Base-by-base conservation (phyloP, 2,329 filamentous ascomycete genomes). In the Neobulgaria alba region DNA sequence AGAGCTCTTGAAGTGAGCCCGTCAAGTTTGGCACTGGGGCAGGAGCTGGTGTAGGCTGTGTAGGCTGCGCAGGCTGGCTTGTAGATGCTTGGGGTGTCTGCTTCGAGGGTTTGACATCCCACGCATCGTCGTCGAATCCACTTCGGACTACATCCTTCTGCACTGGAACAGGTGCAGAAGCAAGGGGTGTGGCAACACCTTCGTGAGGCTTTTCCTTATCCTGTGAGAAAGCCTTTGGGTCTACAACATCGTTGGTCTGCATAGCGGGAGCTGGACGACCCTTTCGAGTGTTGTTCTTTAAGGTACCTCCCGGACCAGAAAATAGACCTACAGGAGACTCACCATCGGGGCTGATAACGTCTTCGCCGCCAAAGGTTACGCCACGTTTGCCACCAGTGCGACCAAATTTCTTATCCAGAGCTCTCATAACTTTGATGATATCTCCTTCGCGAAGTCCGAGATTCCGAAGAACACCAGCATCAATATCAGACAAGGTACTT, bases 361-460 rank as follows among this genome's bases (percentile, higher is more conserved):
- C 73, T 47, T 71, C 67, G 2, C 66, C 68, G 8, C 65, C 71
- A 54, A 73, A 72, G 53, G 65, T 73, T 20, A 72, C 71, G 49
- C 65, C 68, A 33, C 70, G 66, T 43, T 69, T 67, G 42, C 71
- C 73, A 50, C 72, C 72, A 34, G 70, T 75, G 29, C 89, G 81
- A 36, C 73, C 75, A 58, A 77, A 95, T 59, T 86, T 92, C 58
- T 71, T 75, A 61, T 98, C 90, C 41, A 98, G 64, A 53, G 75
- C 77, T 49, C 90, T 89, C 79, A 92, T 95, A 5, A 98, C 85
- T 48, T 94, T 89, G 56, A 98, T 77, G 44, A 95, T 95, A 61
- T 98, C 92, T 18, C 92, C 92, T 63, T 96, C 92, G 46, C 93
- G 89, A 36, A 98, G 64, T n/a, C 92, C 92, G 31, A 98, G 68